Base-by-base conservation (phyloP, 768 basidiomycete genomes). In the Tylopilus felleus region DNA sequence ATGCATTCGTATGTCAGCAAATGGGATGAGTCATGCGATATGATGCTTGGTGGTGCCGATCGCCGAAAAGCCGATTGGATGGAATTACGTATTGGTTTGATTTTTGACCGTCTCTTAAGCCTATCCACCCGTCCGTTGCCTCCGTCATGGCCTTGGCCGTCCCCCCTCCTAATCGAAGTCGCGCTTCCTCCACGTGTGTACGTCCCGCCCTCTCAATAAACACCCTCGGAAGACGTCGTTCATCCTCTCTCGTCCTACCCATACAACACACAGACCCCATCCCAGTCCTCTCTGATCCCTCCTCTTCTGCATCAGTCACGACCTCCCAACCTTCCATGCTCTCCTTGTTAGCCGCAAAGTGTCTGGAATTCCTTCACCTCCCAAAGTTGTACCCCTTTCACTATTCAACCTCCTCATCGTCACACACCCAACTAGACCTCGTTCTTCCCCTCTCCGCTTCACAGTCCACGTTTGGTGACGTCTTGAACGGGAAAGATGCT, bases 141-240 rank as follows among this genome's bases (percentile, higher is more conserved):
- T 21, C 21, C 41, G 21, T 50, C 58, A 71, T 72, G 69, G 59
- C 71, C 28, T 43, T 71, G 58, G 57, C 66, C 53, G 69, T 71
- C 55, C 79, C 80, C 42, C 75, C 71, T 50, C 70, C 71, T 36
- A 71, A 70, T 62, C 80, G 81, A 63, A 74, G 73, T 64, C 80
- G 82, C 52, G 81, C 84, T 0, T 84, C 80, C 43, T 86, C 84
- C 41, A 81, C 81, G 23, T 80, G 74, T 58, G 76, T 85, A 45
- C 74, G 80, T 31, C 77, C 81, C 31, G 71, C 78, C 10, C 63
- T 82, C 47, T 77, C 84, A 42, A 67, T 80, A 60, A 67, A 71
- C 59, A 74, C 82, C 52, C 77, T 84, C 46, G 83, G 81, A 39
- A 75, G 81, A 53, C 76, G 81, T 55, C 78, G 80, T 16, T 82